Conservation (phyloP, 2,329 filamentous ascomycete genomes). For the Chaetomiaceae sp. region DNA sequence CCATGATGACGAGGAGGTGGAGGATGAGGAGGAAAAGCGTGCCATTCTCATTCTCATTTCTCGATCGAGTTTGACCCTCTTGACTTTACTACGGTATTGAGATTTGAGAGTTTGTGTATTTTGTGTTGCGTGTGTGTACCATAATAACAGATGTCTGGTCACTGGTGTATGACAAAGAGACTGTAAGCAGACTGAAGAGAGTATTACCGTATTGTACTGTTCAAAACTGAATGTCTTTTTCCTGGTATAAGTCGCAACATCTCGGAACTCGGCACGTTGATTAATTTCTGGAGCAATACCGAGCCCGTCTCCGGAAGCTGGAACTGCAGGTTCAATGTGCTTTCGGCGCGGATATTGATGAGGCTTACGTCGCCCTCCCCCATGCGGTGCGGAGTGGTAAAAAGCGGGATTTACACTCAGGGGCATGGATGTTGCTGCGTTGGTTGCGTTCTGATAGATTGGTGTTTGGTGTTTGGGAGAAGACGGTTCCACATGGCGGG, state of each 20-base stretch:
- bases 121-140: no score
- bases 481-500: background rate
- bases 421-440: background rate
- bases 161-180: no score
- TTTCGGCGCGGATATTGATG: constrained; percentile 1
- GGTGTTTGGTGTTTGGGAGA: background rate
- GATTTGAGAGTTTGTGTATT: no score
- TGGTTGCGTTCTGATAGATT: no score
- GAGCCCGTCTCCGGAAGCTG: background rate
- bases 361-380: constrained; percentile 18
- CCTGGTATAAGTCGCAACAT: no score
- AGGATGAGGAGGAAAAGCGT: constrained; percentile 14
- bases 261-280: background rate
- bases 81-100: background rate
- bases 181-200: no score
- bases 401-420: background rate
- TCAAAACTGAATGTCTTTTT: no score
- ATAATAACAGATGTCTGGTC: no score
- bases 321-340: background rate
- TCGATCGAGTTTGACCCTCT: background rate
- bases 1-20: no score
- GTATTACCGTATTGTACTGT: no score
- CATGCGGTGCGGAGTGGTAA: background rate
- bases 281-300: constrained; percentile 1
- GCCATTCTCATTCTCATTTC: background rate